A percentile compares a stretch with the other conserved stretches of the same genome.
Conservation (phyloP, 352 stramenopile genomes). For the Pythium vanterpoolii region DNA sequence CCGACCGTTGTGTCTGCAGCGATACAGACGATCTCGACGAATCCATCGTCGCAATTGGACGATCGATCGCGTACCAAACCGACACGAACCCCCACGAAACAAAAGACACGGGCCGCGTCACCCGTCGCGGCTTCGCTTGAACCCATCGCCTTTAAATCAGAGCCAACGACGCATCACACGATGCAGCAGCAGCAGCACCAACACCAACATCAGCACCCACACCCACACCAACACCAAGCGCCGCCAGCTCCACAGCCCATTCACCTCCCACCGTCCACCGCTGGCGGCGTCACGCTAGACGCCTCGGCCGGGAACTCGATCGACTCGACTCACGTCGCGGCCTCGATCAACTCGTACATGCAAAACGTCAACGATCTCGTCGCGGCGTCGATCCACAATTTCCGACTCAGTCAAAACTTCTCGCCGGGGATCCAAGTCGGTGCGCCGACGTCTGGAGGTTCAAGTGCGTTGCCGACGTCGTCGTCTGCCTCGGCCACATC, state of each 20-base stretch:
- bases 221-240: neutral
- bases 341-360: constrained; percentile 37
- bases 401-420: constrained; percentile 65
- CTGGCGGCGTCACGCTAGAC: constrained; percentile 1
- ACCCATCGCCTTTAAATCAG: constrained; percentile 17
- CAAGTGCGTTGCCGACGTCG: constrained; percentile 10
- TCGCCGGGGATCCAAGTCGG: constrained; percentile 28
- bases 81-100: constrained; percentile 36
- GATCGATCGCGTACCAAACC: constrained; percentile 23
- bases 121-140: constrained; percentile 29
- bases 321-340: constrained; percentile 28
- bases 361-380: constrained; percentile 68
- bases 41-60: neutral
- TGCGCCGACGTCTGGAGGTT: constrained; percentile 20
- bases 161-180: neutral
- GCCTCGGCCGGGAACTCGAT: constrained; percentile 6
- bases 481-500: neutral
- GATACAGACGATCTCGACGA: neutral
- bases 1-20: neutral
- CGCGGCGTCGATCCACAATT: constrained; percentile 70
- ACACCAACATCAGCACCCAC: neutral
- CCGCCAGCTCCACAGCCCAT: constrained; percentile 7
- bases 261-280: constrained; percentile 4
- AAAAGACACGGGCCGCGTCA: constrained; percentile 34
- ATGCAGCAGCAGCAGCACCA: neutral